These are phyloP conservation scores for Geotrichum fermentans DNA, from an alignment of 1,139 yeast species.

Conservation along the genomic window DNA sequence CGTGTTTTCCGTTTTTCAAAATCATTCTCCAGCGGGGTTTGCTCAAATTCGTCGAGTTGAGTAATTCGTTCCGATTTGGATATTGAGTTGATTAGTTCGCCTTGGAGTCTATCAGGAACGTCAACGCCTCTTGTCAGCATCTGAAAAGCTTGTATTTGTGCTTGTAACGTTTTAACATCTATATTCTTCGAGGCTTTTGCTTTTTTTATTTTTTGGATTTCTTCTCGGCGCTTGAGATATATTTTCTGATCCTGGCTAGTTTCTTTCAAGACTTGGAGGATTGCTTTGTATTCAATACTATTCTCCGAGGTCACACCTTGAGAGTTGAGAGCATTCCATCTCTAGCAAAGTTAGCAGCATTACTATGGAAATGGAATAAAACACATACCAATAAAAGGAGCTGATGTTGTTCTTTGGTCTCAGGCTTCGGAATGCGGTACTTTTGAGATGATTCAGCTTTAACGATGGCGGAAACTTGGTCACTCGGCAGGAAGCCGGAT, in stretches of 20 bases:
- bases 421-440: slow-evolving; percentile 28
- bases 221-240: slow-evolving; percentile 35
- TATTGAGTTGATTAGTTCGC: slow-evolving; percentile 36
- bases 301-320: slow-evolving; percentile 35
- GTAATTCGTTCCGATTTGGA: slow-evolving; percentile 19
- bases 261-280: slow-evolving; percentile 33
- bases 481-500: too few relatives aligned
- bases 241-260: slow-evolving; percentile 38
- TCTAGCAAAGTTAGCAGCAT: slow-evolving; percentile 25
- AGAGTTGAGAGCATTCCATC: slow-evolving; percentile 40
- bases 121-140: slow-evolving; percentile 72
- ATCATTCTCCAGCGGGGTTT: slow-evolving; percentile 21
- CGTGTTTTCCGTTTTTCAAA: slow-evolving; percentile 36
- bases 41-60: slow-evolving; percentile 10
- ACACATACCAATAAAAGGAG: slow-evolving; percentile 35
- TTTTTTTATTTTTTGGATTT: slow-evolving; percentile 27
- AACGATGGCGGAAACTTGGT: too few relatives aligned
- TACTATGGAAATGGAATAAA: neutral
- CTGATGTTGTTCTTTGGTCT: slow-evolving; percentile 37
- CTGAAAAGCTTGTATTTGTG: slow-evolving; percentile 73
- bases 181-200: slow-evolving; percentile 21
- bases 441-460: too few relatives aligned
- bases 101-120: slow-evolving; percentile 49
- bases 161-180: slow-evolving; percentile 51
- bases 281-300: slow-evolving; percentile 38